Evolutionary conservation across 805 yeast genomes (phyloP), one percentile per base, ranked within the genome.

Genomic region (Teunomyces aglyptinius): DNA sequence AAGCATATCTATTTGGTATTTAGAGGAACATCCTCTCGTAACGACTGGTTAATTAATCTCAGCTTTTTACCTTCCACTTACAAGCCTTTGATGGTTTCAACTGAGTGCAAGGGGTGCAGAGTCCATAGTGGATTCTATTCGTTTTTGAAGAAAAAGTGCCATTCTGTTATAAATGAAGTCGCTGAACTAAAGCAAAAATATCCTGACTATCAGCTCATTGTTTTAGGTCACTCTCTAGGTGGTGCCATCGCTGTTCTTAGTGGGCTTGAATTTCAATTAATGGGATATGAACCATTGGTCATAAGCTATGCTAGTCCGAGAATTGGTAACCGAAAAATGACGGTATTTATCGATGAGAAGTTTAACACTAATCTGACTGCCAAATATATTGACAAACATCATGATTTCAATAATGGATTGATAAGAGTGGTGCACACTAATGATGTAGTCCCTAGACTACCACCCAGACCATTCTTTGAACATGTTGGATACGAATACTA

Each of bases 141-240:
- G 13, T 77, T 80, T 15, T 62, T 77, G 34, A 62, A 66, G 44
- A 68, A 67, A 11, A 71, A 80, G 49, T 67, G 73, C 41, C 63
- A 58, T 2, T 54, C 63, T 8, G 67, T 76, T 28, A 58, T 77
- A 29, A 51, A 64, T 7, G 62, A 57, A 6, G 65, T 83, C 1
- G 54, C 63, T 11, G 49, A 54, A 1, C 54, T 75, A 15, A 59
- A 66, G 16, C 48, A 60, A 8, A 55, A 67, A 15, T 64, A 75
- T 55, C 78, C 81, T 0, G 74, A 71, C 19, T 84, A 81, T 58
- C 59, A 69, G 16, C 48, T 85, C 4, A 71, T 77, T 1, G 71
- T 84, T 1, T 68, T 82, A 1, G 95, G 95, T 0, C 96, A 88
- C 63, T 87, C 94, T 0, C 63, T 87, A 35, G 91, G 90, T 3